Percentiles rank a stretch among this genome's conserved stretches.
These are phyloP conservation scores for Nyctanthes arbortristis DNA, from an alignment of 257 asterid genomes.

Conservation along the genomic window DNA sequence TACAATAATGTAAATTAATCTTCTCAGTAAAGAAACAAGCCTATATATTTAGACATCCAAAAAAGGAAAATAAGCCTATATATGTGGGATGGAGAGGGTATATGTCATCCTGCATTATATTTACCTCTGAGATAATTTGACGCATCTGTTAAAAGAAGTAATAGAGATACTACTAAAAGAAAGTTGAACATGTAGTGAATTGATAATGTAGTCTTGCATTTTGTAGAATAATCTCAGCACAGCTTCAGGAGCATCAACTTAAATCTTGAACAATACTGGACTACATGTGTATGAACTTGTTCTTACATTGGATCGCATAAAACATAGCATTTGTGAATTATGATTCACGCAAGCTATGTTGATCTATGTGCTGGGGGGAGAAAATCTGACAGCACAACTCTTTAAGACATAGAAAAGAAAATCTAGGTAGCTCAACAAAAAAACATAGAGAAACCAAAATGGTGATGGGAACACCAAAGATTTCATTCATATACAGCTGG, in stretches of 20 bases:
- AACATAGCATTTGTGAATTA: background rate
- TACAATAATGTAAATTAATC: too few species aligned
- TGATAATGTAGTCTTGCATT: background rate
- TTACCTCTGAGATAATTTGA: background rate
- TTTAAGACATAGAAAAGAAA: too few species aligned
- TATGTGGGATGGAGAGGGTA: too few species aligned
- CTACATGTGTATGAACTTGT: background rate
- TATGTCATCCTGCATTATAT: background rate
- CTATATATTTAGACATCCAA: too few species aligned
- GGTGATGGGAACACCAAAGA: background rate
- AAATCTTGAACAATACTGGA: background rate
- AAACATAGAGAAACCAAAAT: background rate
- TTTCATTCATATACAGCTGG: too few species aligned
- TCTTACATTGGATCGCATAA: too few species aligned
- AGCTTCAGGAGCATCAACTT: too few species aligned
- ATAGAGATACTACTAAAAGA: background rate
- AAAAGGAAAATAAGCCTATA: too few species aligned
- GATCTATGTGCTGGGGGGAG: background rate
- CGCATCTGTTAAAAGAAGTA: background rate
- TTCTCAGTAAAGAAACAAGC: too few species aligned
- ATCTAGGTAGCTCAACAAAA: background rate
- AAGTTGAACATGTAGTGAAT: background rate
- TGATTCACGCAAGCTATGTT: too few species aligned
- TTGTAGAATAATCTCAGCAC: background rate
- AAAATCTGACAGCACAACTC: background rate